Base-by-base conservation (phyloP, 371 early-diverging fungal species). In the Mucor racemosus region DNA sequence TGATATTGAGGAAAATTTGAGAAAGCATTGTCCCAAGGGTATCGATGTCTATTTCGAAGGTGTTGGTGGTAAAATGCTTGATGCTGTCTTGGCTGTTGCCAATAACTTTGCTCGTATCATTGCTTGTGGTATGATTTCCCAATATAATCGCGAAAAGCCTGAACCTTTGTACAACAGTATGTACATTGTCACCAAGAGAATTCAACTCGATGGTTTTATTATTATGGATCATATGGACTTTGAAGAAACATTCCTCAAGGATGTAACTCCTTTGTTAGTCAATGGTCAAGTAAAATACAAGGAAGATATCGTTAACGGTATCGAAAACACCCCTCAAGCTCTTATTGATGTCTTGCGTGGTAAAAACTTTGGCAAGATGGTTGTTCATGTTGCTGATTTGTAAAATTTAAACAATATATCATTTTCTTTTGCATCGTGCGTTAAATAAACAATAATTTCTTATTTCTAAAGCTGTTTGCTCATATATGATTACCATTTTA, bases 301-400 rank as follows among this genome's bases (percentile, higher is more conserved):
- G 8, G 87, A 91, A 65, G 76, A 84, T 39, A 72, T 94, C 19
- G 76, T 82, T 15, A 79, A 90, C 11, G 97, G 97, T 10, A 81
- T 95, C 59, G 94, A 94, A 54, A 90, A 87, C 54, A 87, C 91
- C 7, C 95, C 95, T 14, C 73, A 82, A 42, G 94, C 92, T 3
- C 82, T 94, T 50, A 70, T 93, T 34, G 87, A 84, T 50, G 77
- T 96, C 64, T 81, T 94, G 62, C 83, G 85, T 53, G 95, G 95
- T 41, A 82, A 77, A 31, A 95, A 94, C 84, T 88, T 88, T 67
- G 95, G 96, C 64, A 96, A 96, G 86, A 84, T 87, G 75, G 72
- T 94, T 17, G 81, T 93, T 71, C 87, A 91, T 73, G 85, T 90
- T 68, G 84, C 82, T 17, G 62, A 67, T 26, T 60, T 68, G 55